Evolutionary conservation across 2,329 filamentous ascomycete genomes (phyloP).

Genomic region (Fusarium bulbicola): DNA sequence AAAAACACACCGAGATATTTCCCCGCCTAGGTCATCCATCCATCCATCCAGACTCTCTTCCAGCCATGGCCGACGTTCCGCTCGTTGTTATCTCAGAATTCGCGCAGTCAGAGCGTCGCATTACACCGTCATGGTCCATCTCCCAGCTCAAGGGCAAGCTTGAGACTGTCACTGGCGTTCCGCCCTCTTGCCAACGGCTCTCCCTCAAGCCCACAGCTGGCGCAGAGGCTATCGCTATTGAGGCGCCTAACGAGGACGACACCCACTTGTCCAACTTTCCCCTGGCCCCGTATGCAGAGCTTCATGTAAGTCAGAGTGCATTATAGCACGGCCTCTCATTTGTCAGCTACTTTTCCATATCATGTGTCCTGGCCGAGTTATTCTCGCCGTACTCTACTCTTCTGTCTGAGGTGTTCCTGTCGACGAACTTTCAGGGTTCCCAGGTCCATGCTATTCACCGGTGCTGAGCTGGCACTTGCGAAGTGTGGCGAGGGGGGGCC

Average conservation of each 20-base stretch:
- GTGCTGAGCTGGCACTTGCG: slow-evolving; percentile 22
- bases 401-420: not conserved
- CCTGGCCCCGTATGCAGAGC: slow-evolving; percentile 78
- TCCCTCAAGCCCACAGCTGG: slow-evolving; percentile 68
- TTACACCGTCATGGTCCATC: slow-evolving; percentile 93
- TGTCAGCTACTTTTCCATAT: not conserved
- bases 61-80: slow-evolving; percentile 74
- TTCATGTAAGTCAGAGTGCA: slow-evolving; percentile 71
- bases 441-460: slow-evolving; percentile 1
- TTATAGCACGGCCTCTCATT: slow-evolving; percentile 44
- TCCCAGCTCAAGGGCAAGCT: slow-evolving; percentile 85
- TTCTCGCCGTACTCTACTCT: slow-evolving; percentile 12
- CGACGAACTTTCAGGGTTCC: slow-evolving; percentile 18
- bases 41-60: not conserved
- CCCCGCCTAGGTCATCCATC: slow-evolving; percentile 9
- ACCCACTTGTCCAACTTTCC: slow-evolving; percentile 71
- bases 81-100: slow-evolving; percentile 80
- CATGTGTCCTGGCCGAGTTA: slow-evolving; percentile 1
- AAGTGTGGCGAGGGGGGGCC: slow-evolving; percentile 23
- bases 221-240: slow-evolving; percentile 70
- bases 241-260: slow-evolving; percentile 77
- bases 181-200: slow-evolving; percentile 80
- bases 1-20: slow-evolving; percentile 18
- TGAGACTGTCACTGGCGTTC: slow-evolving; percentile 92
- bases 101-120: slow-evolving; percentile 84